Evolutionary conservation across 2,329 filamentous ascomycete species (phyloP).

Genomic region (Didymella keratinophila): DNA sequence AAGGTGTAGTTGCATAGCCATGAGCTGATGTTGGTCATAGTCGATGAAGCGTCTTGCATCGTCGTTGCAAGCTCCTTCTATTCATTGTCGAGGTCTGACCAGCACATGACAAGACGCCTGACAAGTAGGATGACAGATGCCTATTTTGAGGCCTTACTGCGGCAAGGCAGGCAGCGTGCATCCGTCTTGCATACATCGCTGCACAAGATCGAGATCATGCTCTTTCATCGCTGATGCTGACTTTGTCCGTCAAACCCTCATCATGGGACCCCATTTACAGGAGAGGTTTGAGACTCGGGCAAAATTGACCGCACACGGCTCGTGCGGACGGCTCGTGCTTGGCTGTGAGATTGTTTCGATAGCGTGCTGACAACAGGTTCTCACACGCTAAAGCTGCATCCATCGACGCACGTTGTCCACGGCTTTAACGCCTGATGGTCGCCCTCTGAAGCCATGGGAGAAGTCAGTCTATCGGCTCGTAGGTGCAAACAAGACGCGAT

Average conservation of each 20-base stretch:
- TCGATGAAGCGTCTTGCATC: background rate
- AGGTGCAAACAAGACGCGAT: background rate
- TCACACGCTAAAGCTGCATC: background rate
- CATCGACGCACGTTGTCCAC: background rate
- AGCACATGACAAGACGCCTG: slow-evolving; percentile 6
- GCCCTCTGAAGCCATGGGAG: background rate
- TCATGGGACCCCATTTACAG: background rate
- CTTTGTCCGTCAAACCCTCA: background rate
- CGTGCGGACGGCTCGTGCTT: background rate
- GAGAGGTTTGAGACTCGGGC: background rate
- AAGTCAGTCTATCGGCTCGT: background rate
- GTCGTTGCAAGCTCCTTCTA: background rate
- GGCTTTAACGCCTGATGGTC: background rate
- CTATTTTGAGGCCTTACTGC: background rate
- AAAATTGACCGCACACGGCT: background rate
- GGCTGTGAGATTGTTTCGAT: slow-evolving; percentile 1
- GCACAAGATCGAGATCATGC: background rate
- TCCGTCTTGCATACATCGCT: background rate
- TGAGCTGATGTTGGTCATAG: slow-evolving; percentile 9
- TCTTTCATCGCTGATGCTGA: background rate
- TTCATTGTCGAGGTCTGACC: background rate
- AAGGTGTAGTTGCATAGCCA: slow-evolving; percentile 32
- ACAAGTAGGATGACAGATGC: slow-evolving; percentile 1
- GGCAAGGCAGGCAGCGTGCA: background rate
- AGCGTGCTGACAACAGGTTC: background rate